phyloP scores from a whole-genome alignment of 225 moss, liverwort and hornwort species.

The Climacium dendroides region DNA sequence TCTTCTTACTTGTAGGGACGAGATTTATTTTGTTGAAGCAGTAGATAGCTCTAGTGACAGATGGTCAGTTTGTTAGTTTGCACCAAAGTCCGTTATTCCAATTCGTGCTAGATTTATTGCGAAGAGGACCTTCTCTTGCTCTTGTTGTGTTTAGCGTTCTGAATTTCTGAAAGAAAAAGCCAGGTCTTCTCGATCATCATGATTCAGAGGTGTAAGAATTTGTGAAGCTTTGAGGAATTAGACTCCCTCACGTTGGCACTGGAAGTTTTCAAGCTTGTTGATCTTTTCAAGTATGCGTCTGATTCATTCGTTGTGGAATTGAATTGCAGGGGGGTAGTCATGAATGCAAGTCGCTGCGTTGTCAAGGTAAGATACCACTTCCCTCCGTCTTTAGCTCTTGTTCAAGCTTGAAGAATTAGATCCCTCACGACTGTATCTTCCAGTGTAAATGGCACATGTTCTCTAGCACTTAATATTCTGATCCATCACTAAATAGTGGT shows the following conservation, averaged over 20 bases:
- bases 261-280: not conserved
- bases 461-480: not conserved
- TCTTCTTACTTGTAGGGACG: not conserved
- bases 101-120: not conserved
- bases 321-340: conserved; percentile 6
- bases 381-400: not conserved
- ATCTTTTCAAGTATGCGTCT: not conserved
- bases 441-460: not conserved
- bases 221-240: not conserved
- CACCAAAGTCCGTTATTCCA: not conserved
- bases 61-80: not conserved
- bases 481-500: no score
- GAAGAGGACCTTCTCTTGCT: not conserved
- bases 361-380: not conserved
- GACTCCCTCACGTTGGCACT: not conserved
- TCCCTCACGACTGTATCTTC: not conserved
- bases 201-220: not conserved
- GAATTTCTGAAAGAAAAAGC: not conserved
- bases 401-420: no score
- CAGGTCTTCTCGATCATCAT: not conserved
- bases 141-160: not conserved
- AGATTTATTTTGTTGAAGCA: not conserved
- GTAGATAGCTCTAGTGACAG: not conserved
- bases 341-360: conserved; percentile 9
- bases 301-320: not conserved